Percentiles rank a stretch among this genome's conserved stretches.
phyloP scores from a whole-genome alignment of 441 rosid genomes.

The Manihot esculenta region DNA sequence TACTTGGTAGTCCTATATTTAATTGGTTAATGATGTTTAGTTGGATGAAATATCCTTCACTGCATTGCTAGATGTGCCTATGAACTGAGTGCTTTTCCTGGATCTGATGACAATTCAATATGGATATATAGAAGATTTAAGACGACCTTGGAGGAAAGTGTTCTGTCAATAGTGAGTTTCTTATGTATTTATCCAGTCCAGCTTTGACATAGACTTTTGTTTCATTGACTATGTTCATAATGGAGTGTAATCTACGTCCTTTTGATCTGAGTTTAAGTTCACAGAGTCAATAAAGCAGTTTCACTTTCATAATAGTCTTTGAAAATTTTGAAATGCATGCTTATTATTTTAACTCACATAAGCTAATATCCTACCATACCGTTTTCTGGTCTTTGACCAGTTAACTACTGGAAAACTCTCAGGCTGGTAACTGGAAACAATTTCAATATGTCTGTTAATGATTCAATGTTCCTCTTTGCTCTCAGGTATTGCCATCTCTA shows the following conservation, averaged over 20 bases:
- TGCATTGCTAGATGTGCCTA: constrained; percentile 2
- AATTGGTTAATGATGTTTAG: not conserved
- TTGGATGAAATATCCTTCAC: constrained; percentile 15
- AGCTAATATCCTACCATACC: too few relatives aligned
- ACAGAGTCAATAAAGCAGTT: not conserved
- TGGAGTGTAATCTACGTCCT: not conserved
- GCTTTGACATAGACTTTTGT: not conserved
- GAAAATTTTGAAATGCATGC: too few relatives aligned
- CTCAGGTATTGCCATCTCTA: constrained; percentile 10
- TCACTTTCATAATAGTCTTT: not conserved
- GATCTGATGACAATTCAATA: not conserved
- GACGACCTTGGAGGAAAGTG: constrained; percentile 5
- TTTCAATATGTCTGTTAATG: not conserved
- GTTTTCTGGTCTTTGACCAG: not conserved
- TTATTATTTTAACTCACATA: too few relatives aligned
- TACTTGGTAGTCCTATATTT: not conserved
- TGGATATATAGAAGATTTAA: constrained; percentile 16
- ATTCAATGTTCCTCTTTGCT: not conserved
- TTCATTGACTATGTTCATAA: not conserved
- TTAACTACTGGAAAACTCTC: not conserved
- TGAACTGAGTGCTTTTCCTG: not conserved
- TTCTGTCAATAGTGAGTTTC: constrained; percentile 1
- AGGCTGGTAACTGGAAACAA: not conserved
- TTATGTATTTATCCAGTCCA: not conserved
- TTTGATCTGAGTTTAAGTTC: not conserved